Evolutionary conservation across 371 early-diverging fungal genomes (phyloP).

Genomic region (Capillidium rhysosporum): DNA sequence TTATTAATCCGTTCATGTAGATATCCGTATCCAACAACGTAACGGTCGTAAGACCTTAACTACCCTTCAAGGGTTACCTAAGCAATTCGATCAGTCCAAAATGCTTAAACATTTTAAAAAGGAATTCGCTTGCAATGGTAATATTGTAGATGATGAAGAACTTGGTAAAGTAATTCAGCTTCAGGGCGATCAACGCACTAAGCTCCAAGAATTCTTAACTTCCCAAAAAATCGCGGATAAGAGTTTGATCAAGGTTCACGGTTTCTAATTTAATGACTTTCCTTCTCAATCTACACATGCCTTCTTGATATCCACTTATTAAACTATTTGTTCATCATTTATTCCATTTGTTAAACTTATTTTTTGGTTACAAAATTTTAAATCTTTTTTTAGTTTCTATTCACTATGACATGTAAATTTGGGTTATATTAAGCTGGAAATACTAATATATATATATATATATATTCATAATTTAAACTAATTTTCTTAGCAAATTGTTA

Average conservation of each 20-base stretch:
- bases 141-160: conserved; percentile 76
- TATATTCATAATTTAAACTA: no score
- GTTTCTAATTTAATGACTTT: no score
- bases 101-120: conserved; percentile 90
- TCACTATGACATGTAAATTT: no score
- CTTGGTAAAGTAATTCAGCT: conserved; percentile 81
- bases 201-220: conserved; percentile 59
- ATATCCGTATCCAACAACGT: conserved; percentile 94
- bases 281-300: no score
- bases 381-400: no score
- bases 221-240: conserved; percentile 62
- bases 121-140: conserved; percentile 94
- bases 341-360: no score
- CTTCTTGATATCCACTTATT: no score
- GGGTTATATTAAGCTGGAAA: no score
- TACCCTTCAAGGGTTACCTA: conserved; percentile 41
- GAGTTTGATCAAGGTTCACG: conserved; percentile 81
- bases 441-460: no score
- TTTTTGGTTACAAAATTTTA: no score
- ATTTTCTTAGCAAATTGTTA: no score
- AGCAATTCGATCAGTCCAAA: conserved; percentile 66
- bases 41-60: conserved; percentile 80
- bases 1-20: conserved; percentile 14
- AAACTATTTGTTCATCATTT: no score
- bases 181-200: conserved; percentile 84